Evolutionary conservation across 495 filamentous ascomycete genomes (phyloP).

Genomic region (Platismatia glauca): DNA sequence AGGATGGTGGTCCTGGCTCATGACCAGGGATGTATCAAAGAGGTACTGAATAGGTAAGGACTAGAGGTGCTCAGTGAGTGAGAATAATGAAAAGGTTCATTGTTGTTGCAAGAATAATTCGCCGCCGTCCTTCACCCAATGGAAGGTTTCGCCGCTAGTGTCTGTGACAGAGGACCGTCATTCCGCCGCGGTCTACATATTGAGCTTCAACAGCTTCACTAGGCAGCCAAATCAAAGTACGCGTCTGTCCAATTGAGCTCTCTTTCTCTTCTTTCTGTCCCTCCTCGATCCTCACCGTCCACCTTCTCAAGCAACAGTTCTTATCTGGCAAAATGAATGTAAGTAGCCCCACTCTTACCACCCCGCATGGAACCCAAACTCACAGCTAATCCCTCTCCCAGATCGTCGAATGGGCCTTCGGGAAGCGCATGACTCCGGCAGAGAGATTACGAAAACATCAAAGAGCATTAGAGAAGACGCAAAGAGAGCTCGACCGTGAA

Average conservation of each 20-base stretch:
- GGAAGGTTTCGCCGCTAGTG: not conserved
- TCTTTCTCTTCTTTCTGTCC: not conserved
- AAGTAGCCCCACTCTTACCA: slow-evolving; percentile 20
- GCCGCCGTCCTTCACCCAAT: not conserved
- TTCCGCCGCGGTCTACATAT: slow-evolving; percentile 6
- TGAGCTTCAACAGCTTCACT: not conserved
- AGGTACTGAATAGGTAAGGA: not conserved
- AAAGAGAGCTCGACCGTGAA: slow-evolving; percentile 90
- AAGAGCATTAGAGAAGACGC: slow-evolving; percentile 90
- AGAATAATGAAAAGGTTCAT: not conserved
- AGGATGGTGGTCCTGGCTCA: slow-evolving; percentile 67
- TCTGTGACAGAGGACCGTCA: not conserved
- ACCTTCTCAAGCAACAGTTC: not conserved
- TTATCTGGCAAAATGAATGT: slow-evolving; percentile 50
- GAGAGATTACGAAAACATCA: slow-evolving; percentile 97
- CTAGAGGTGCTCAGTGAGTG: not conserved
- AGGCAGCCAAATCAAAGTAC: slow-evolving; percentile 13
- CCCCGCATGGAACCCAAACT: slow-evolving; percentile 18
- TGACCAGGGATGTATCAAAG: slow-evolving; percentile 28
- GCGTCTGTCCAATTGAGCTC: slow-evolving; percentile 11
- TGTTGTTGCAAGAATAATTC: not conserved
- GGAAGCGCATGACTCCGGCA: slow-evolving; percentile 94
- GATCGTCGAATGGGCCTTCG: slow-evolving; percentile 98
- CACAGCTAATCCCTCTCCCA: slow-evolving; percentile 30
- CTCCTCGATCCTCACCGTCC: not conserved